Percentiles rank a stretch among this genome's conserved stretches.
phyloP scores from a whole-genome alignment of 768 basidiomycete species.

The Boletus eberwhitei region DNA sequence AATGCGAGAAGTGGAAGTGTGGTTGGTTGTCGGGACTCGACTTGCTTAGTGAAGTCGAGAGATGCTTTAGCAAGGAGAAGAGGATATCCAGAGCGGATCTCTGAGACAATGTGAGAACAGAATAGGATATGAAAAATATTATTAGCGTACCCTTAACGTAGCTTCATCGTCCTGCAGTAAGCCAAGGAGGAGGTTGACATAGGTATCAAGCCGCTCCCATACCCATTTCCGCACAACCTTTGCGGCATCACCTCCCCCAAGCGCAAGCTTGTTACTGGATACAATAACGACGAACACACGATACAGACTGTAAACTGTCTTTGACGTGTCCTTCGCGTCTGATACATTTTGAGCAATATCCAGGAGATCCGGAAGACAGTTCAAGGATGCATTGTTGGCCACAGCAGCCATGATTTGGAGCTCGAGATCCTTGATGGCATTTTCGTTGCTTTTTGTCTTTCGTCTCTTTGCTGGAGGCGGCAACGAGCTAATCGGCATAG shows the following conservation, averaged over 20 bases:
- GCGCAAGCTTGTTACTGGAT: conserved; percentile 51
- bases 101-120: conserved; percentile 35
- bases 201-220: conserved; percentile 68
- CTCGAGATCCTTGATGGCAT: conserved; percentile 49
- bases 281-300: conserved; percentile 69
- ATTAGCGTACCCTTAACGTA: conserved; percentile 57
- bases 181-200: conserved; percentile 63
- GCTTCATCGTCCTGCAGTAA: conserved; percentile 78
- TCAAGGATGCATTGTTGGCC: conserved; percentile 59
- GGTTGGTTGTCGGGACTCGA: conserved; percentile 44
- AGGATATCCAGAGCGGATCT: conserved; percentile 70
- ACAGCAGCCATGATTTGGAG: conserved; percentile 51
- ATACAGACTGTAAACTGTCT: conserved; percentile 80
- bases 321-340: conserved; percentile 59
- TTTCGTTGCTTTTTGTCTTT: conserved; percentile 33
- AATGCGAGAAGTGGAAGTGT: conserved; percentile 66
- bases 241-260: conserved; percentile 50
- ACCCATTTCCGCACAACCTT: conserved; percentile 74
- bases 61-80: conserved; percentile 71
- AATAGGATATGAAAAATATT: neutral
- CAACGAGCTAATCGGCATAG: conserved; percentile 41
- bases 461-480: conserved; percentile 53
- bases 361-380: conserved; percentile 73
- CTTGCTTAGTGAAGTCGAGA: conserved; percentile 62
- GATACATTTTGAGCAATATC: conserved; percentile 46